Conservation (phyloP, 2,329 filamentous ascomycete genomes). For the Aureobasidium sp. region DNA sequence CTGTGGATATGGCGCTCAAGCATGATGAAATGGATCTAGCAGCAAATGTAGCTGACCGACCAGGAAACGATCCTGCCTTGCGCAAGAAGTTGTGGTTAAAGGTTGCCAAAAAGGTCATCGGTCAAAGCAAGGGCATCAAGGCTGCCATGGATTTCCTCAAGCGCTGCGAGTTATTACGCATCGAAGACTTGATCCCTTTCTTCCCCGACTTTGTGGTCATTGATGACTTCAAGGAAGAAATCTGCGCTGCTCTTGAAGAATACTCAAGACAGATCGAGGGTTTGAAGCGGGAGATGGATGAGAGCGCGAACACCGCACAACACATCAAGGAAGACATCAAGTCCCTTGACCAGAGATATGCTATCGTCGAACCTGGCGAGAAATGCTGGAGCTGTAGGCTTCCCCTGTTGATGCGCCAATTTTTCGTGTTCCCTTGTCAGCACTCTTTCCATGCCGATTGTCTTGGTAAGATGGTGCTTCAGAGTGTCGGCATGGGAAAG, state of each 20-base stretch:
- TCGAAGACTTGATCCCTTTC: slow-evolving; percentile 95
- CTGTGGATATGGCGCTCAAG: slow-evolving; percentile 84
- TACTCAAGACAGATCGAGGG: slow-evolving; percentile 87
- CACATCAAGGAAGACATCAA: slow-evolving; percentile 89
- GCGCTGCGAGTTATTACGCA: slow-evolving; percentile 82
- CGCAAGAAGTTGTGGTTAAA: slow-evolving; percentile 94
- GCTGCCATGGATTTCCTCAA: slow-evolving; percentile 85
- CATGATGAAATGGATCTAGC: slow-evolving; percentile 88
- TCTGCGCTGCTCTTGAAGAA: slow-evolving; percentile 86
- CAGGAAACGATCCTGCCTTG: slow-evolving; percentile 64
- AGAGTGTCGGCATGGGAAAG: slow-evolving; percentile 69
- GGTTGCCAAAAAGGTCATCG: slow-evolving; percentile 90
- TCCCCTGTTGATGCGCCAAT: slow-evolving; percentile 81
- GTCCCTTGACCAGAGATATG: slow-evolving; percentile 79
- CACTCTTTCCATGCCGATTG: slow-evolving; percentile 97
- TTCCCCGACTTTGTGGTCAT: slow-evolving; percentile 99
- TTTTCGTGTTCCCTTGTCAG: slow-evolving; percentile 98
- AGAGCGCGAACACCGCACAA: slow-evolving; percentile 76
- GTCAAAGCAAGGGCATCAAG: slow-evolving; percentile 75
- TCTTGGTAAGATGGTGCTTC: slow-evolving; percentile 75
- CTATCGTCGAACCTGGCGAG: slow-evolving; percentile 93
- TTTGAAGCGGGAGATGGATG: slow-evolving; percentile 91
- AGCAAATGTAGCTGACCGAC: slow-evolving; percentile 78
- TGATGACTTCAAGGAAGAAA: slow-evolving; percentile 98
- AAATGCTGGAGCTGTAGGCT: slow-evolving; percentile 83